A percentile compares a stretch with the other conserved stretches of the same genome.
Evolutionary conservation across 805 yeast species (phyloP).

Genomic region (Lipomyces chichibuensis): DNA sequence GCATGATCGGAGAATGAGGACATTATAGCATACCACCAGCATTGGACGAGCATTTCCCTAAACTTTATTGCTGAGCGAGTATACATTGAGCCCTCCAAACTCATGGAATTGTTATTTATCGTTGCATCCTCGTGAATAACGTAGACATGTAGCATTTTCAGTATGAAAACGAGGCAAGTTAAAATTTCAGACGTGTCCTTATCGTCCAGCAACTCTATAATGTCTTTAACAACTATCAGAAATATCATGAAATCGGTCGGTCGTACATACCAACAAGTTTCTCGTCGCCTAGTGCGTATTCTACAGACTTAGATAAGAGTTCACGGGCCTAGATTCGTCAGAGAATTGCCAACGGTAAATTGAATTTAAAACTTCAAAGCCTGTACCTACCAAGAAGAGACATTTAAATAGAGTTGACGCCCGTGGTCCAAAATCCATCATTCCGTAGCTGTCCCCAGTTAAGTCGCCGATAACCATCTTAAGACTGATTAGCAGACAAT

Average conservation of each 20-base stretch:
- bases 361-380: not conserved
- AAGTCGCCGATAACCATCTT: conserved; percentile 18
- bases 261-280: conserved; percentile 4
- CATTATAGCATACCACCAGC: conserved; percentile 43
- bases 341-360: not conserved
- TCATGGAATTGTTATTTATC: conserved; percentile 37
- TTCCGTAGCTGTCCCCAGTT: conserved; percentile 2
- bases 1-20: conserved; percentile 15
- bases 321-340: conserved; percentile 10
- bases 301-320: conserved; percentile 14
- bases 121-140: conserved; percentile 46
- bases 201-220: conserved; percentile 42
- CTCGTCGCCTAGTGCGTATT: conserved; percentile 10
- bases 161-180: conserved; percentile 37
- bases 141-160: conserved; percentile 45
- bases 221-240: conserved; percentile 42
- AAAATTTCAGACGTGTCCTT: conserved; percentile 18
- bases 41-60: conserved; percentile 41
- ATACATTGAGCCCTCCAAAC: conserved; percentile 44
- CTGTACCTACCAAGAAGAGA: conserved; percentile 8
- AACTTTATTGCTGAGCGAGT: conserved; percentile 38
- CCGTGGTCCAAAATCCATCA: conserved; percentile 12
- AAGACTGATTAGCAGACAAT: conserved; percentile 18
- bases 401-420: conserved; percentile 16
- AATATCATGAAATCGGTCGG: conserved; percentile 20